phyloP scores from a whole-genome alignment of 805 yeast species.

The Pichia manshurica region DNA sequence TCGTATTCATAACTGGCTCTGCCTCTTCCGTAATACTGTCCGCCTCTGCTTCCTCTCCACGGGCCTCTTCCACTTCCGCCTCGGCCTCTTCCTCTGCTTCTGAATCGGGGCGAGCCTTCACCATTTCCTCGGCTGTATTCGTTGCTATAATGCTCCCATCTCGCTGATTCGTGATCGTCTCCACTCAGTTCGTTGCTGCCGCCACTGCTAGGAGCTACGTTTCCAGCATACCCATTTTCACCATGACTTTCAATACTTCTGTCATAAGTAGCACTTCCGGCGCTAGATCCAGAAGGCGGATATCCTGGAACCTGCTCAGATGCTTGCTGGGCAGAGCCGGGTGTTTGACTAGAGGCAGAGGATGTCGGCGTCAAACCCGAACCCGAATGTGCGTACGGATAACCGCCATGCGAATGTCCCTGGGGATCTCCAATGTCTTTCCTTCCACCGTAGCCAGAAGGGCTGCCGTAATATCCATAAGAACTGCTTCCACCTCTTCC shows the following conservation, averaged over 20 bases:
- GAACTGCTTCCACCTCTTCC: conserved; percentile 2
- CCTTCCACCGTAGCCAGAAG: neutral
- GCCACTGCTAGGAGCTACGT: neutral
- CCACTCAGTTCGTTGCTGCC: neutral
- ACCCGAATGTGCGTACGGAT: neutral
- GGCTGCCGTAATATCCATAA: conserved; percentile 2
- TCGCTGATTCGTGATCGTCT: neutral
- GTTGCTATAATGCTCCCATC: neutral
- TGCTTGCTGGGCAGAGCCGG: neutral
- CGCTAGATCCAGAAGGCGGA: neutral
- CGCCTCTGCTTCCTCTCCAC: conserved; percentile 1
- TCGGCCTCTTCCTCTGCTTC: conserved; percentile 2
- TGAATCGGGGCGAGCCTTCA: neutral
- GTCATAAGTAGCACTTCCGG: neutral
- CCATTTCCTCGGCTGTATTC: neutral
- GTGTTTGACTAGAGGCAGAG: neutral
- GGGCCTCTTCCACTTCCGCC: neutral
- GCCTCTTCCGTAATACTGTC: neutral
- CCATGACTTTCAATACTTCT: neutral
- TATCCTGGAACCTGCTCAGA: neutral
- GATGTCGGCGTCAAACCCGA: neutral
- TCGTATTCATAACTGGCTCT: conserved; percentile 1
- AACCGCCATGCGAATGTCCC: no score
- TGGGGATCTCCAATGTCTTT: no score
- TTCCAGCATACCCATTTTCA: neutral